Conservation (phyloP, 2,329 filamentous ascomycete genomes). For the Diplodia sapinea region DNA sequence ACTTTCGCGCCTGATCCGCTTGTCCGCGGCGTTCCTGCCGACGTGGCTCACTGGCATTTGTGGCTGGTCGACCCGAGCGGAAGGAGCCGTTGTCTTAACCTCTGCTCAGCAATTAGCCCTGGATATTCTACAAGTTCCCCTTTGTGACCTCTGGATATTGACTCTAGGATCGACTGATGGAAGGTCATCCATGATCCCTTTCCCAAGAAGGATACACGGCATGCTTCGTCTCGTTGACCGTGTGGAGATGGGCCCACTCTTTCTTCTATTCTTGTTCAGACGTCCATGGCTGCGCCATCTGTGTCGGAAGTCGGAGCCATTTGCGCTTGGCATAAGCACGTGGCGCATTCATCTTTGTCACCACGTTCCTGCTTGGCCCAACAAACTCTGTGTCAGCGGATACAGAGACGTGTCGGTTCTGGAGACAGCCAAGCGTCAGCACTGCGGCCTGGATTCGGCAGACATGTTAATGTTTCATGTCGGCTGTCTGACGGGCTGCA, state of each 20-base stretch:
- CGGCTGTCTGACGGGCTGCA: conserved; percentile 18
- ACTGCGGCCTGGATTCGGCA: background rate
- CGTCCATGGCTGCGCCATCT: background rate
- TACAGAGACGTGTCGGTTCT: background rate
- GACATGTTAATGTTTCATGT: background rate
- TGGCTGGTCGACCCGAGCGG: conserved; percentile 6
- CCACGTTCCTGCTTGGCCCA: background rate
- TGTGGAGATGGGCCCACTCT: background rate
- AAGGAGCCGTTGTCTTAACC: background rate
- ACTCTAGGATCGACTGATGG: background rate
- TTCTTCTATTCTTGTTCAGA: background rate
- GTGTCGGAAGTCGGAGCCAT: background rate
- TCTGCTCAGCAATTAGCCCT: background rate
- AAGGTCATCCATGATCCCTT: background rate
- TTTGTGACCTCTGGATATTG: background rate
- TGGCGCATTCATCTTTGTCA: background rate
- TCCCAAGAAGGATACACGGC: background rate
- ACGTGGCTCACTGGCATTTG: conserved; percentile 1
- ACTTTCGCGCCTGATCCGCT: background rate
- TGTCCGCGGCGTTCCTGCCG: background rate
- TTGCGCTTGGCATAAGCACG: conserved; percentile 16
- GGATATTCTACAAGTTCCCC: background rate
- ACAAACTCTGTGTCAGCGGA: background rate
- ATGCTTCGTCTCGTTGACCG: background rate
- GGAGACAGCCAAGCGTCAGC: background rate